Conservation (phyloP, 139 green algal genomes). For the Nannochloris sp. region DNA sequence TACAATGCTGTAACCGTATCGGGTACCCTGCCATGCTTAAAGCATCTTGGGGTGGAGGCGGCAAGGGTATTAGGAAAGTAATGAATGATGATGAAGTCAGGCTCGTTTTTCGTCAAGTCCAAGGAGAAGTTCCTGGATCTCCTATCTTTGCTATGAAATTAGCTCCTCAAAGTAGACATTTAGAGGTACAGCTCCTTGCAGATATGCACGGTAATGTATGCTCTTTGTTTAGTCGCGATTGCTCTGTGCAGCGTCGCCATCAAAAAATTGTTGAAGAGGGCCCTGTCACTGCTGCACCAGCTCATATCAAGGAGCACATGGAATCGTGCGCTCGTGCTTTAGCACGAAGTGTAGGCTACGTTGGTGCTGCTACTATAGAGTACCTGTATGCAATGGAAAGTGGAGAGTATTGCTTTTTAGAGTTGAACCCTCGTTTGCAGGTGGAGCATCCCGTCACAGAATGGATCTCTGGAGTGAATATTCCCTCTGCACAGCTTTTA, state of each 20-base stretch:
- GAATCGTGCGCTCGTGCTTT: slow-evolving; percentile 81
- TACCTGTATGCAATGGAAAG: slow-evolving; percentile 87
- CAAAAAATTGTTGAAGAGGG: slow-evolving; percentile 99
- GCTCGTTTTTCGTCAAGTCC: slow-evolving; percentile 51
- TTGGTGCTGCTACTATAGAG: slow-evolving; percentile 93
- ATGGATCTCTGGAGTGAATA: slow-evolving; percentile 89
- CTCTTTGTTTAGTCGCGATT: slow-evolving; percentile 86
- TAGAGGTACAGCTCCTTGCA: slow-evolving; percentile 95
- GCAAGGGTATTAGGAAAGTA: slow-evolving; percentile 93
- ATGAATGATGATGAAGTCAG: slow-evolving; percentile 34
- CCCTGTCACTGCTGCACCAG: slow-evolving; percentile 62
- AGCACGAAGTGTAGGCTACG: slow-evolving; percentile 83
- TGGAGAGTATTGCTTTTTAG: slow-evolving; percentile 90
- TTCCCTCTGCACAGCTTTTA: slow-evolving; percentile 87
- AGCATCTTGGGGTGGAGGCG: slow-evolving; percentile 92
- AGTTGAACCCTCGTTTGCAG: slow-evolving; percentile 96
- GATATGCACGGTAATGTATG: slow-evolving; percentile 84
- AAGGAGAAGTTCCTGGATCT: slow-evolving; percentile 91
- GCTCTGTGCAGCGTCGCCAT: slow-evolving; percentile 89
- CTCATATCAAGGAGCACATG: slow-evolving; percentile 57
- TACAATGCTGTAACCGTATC: slow-evolving; percentile 63
- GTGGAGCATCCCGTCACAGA: slow-evolving; percentile 99
- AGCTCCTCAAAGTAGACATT: slow-evolving; percentile 67
- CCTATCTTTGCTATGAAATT: slow-evolving; percentile 99
- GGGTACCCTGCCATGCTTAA: slow-evolving; percentile 98